Conservation (phyloP, 2,329 filamentous ascomycete genomes). For the Calonectria leucothoes region DNA sequence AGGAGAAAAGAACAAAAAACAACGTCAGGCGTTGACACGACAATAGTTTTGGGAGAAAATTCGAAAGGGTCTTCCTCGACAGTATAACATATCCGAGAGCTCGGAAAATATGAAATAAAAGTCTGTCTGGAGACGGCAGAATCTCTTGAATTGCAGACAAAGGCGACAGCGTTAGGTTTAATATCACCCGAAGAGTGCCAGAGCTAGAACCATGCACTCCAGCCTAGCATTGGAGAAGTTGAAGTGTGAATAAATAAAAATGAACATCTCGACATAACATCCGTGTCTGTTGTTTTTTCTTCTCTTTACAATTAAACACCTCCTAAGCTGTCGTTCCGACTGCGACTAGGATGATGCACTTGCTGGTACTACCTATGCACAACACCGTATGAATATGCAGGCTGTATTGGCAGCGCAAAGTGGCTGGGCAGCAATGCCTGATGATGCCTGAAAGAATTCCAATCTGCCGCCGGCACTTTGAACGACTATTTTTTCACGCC, state of each 20-base stretch:
- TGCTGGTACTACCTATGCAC: not conserved
- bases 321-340: not conserved
- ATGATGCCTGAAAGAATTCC: not conserved
- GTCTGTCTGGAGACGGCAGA: not conserved
- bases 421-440: not conserved
- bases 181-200: not conserved
- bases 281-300: not conserved
- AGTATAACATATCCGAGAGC: not conserved
- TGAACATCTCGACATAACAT: not conserved
- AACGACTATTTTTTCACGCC: not conserved
- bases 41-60: not conserved
- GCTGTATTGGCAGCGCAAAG: not conserved
- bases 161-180: not conserved
- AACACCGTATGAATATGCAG: not conserved
- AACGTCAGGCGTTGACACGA: not conserved
- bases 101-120: not conserved
- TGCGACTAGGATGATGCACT: not conserved
- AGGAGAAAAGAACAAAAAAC: not conserved
- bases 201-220: not conserved
- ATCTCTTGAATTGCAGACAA: not conserved
- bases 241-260: not conserved
- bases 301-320: not conserved
- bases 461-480: not conserved
- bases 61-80: not conserved
- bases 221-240: not conserved